Conservation (phyloP, 768 basidiomycete species). For the Xanthoconium stramineum region DNA sequence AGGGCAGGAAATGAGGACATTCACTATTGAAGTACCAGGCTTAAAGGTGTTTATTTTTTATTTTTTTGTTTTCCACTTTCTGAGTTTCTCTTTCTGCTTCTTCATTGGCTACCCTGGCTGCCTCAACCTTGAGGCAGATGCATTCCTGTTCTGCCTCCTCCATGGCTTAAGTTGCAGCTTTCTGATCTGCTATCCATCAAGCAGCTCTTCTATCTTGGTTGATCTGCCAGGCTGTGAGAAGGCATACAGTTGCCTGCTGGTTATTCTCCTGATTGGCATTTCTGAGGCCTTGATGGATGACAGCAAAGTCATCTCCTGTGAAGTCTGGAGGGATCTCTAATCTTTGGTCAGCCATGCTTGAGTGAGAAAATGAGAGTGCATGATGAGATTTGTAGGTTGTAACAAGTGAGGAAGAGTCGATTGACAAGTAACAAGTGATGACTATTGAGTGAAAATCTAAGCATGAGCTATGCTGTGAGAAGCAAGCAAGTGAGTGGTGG, state of each 20-base stretch:
- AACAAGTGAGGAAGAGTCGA: too few relatives aligned
- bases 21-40: neutral
- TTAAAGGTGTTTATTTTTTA: neutral
- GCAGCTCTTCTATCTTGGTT: too few relatives aligned
- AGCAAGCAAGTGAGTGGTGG: too few relatives aligned
- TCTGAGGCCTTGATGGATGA: neutral
- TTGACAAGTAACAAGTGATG: too few relatives aligned
- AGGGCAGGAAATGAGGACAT: neutral
- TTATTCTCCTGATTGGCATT: neutral
- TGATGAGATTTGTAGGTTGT: too few relatives aligned
- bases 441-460: too few relatives aligned
- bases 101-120: neutral
- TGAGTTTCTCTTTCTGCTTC: neutral
- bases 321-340: neutral
- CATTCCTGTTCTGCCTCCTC: too few relatives aligned
- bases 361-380: too few relatives aligned
- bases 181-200: too few relatives aligned
- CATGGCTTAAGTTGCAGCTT: too few relatives aligned
- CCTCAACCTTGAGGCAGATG: too few relatives aligned
- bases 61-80: neutral
- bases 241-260: neutral
- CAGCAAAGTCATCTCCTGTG: neutral
- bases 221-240: neutral
- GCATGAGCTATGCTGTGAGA: too few relatives aligned
- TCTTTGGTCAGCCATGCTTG: neutral